Base-by-base conservation (phyloP, 1,284 basidiomycete species). In the Cutaneotrichosporon sp. region DNA sequence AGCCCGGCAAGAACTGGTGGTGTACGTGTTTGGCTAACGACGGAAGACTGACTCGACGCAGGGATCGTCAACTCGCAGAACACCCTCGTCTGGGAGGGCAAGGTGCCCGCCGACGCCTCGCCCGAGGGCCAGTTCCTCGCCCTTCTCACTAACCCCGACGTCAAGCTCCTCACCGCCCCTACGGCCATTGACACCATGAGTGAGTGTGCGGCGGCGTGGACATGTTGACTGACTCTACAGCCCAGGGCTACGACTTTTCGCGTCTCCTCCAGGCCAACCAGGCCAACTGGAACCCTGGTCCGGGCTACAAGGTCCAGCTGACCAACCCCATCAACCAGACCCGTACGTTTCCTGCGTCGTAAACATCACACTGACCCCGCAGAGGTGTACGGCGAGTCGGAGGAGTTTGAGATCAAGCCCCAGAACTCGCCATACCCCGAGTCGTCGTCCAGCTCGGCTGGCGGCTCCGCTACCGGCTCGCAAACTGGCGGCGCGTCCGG, bases 381-480 rank as follows among this genome's bases (percentile, higher is more conserved):
- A 59, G 62, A 88, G 83, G 62, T 88, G 56, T 86, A 80, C 64
- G 82, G 83, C 20, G 66, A 72, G 40, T 85, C 85, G 26, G 60
- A 80, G 51, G 64, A 74, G 10, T 88, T 88, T 72, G 82, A 84
- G 68, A 81, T 89, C 74, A 84, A 85, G 68, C 64, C 84, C 13
- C 61, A 76, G 38, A 82, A 82, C 47, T 78, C 86, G 13, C 10
- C 77, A 8, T 89, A 86, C 72, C 84, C 17, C 23, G 33, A 10
- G 18, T 21, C 43, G 4, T 15, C 40, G 14, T 26, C 43, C 26
- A 52, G 35, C 42, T 26, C 52, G 21, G 46, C 40, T 9, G 40
- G 39, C 42, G 26, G 26, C 26, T 5, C 5, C 26, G 26, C 26
- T 30, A 17, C 34, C 8, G 46, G 48, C 21, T 33, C 38, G 14